Base-by-base conservation (phyloP, 352 stramenopile genomes). In the Phytophthora ramorum region DNA sequence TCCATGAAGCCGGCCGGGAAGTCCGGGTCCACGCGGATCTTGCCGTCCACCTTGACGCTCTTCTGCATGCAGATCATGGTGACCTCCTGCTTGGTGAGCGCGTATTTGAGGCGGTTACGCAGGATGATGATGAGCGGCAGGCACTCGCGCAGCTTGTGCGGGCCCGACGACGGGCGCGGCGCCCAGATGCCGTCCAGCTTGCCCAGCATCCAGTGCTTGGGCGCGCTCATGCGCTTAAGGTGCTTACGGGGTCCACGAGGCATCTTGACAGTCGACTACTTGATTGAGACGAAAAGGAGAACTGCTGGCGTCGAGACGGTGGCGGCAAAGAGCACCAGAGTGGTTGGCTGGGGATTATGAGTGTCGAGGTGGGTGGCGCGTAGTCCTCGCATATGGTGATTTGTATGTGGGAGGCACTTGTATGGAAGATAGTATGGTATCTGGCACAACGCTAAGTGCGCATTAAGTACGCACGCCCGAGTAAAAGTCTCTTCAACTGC, bases 21-120 rank as follows among this genome's bases (percentile, higher is more conserved):
- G 85, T 98, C 98, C 46, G 92, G 83, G 86, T 99, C 98, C 58
- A 98, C 99, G 55, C 97, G 94, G 50, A 99, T 75, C 75, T 98
- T 98, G 75, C 95, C 93, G 76, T 99, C 94, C 46, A 99, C 96
- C 90, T 99, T 99, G 78, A 99, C 91, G 61, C 96, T 96, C 86
- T 98, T 98, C 80, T 99, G 94, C 91, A 99, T 99, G 89, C 96
- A 99, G 79, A 99, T 99, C 89, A 98, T 97, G 49, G 96, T 98
- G 51, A 97, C 97, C 82, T 99, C 97, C 81, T 98, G 95, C 81
- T 97, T 97, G 69, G 96, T 99, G 14, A 99, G 84, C 32, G 98
- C 97, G 82, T 99, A 99, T 87, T 99, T 99, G 17, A 99, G 93
- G 62, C 97, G 94, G 81, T 99, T 99, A 73, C 97, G 96, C 61